phyloP scores from a whole-genome alignment of 73 alveolate species.

The Uronychia setigera region DNA sequence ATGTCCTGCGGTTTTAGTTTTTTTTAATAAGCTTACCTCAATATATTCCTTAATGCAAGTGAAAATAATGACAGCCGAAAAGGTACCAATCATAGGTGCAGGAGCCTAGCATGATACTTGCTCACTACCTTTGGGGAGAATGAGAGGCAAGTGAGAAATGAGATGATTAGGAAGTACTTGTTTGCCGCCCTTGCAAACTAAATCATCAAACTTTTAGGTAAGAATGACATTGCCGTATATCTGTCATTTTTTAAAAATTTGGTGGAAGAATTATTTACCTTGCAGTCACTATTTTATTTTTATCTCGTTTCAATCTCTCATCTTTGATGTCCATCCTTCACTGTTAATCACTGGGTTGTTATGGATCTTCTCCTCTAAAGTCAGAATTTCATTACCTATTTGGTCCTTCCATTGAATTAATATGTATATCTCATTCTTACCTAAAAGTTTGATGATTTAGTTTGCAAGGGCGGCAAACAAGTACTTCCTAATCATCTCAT shows the following conservation, averaged over 20 bases:
- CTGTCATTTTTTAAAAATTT: too few species aligned
- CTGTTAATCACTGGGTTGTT: too few species aligned
- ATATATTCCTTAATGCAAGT: constrained; percentile 82
- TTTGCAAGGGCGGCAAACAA: constrained; percentile 91
- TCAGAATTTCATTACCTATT: too few species aligned
- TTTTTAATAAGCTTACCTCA: constrained; percentile 26
- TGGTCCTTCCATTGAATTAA: too few species aligned
- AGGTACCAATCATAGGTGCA: constrained; percentile 68
- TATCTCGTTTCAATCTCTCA: too few species aligned
- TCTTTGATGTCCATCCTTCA: too few species aligned
- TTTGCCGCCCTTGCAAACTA: constrained; percentile 92
- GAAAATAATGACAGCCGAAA: constrained; percentile 57
- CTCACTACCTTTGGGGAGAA: constrained; percentile 52
- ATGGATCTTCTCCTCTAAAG: too few species aligned
- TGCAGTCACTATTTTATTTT: too few species aligned
- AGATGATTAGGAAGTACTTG: constrained; percentile 87
- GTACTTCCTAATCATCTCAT: constrained; percentile 88
- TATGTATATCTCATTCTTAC: too few species aligned
- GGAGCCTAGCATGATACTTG: constrained; percentile 24
- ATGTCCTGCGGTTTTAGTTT: not conserved
- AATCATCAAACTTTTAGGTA: constrained; percentile 49
- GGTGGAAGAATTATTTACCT: too few species aligned
- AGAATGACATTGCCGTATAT: too few species aligned
- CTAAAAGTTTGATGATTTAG: constrained; percentile 64
- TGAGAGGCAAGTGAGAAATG: constrained; percentile 81